Evolutionary conservation across 768 basidiomycete species (phyloP).

Genomic region (Paxillus rubicundulus): DNA sequence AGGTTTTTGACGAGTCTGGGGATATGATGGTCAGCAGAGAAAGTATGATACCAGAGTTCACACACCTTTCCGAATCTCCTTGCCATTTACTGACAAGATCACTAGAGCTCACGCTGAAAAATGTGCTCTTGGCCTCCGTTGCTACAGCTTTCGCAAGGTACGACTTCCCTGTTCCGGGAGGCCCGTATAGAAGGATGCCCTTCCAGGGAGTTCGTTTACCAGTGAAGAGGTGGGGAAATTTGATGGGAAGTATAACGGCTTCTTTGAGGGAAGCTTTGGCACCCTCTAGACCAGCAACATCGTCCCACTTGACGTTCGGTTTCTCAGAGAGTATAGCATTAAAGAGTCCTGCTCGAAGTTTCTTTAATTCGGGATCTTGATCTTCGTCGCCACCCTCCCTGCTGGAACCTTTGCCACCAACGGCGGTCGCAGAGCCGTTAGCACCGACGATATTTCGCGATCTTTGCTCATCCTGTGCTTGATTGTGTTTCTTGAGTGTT

Average conservation of each 20-base stretch:
- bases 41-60: constrained; percentile 1
- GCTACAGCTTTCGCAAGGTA: constrained; percentile 98
- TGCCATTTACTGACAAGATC: constrained; percentile 99
- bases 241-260: constrained; percentile 99
- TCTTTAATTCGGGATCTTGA: constrained; percentile 91
- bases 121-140: constrained; percentile 98
- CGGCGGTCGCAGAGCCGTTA: constrained; percentile 43
- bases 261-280: constrained; percentile 97
- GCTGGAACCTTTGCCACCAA: constrained; percentile 43
- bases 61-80: constrained; percentile 94
- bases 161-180: constrained; percentile 96
- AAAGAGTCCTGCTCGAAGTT: constrained; percentile 86
- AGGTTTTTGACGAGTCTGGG: constrained; percentile 89
- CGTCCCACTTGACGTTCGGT: constrained; percentile 97
- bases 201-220: constrained; percentile 98
- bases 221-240: constrained; percentile 97
- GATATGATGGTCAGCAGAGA: constrained; percentile 1
- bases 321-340: constrained; percentile 90
- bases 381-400: constrained; percentile 59
- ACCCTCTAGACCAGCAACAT: constrained; percentile 93
- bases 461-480: constrained; percentile 54
- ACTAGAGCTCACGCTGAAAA: constrained; percentile 93
- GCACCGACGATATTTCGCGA: constrained; percentile 48
- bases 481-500: constrained; percentile 82
- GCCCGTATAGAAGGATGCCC: constrained; percentile 94